Evolutionary conservation across 2,329 filamentous ascomycete species (phyloP), one percentile per base, ranked within the genome.

Genomic region (Phoma sp.): DNA sequence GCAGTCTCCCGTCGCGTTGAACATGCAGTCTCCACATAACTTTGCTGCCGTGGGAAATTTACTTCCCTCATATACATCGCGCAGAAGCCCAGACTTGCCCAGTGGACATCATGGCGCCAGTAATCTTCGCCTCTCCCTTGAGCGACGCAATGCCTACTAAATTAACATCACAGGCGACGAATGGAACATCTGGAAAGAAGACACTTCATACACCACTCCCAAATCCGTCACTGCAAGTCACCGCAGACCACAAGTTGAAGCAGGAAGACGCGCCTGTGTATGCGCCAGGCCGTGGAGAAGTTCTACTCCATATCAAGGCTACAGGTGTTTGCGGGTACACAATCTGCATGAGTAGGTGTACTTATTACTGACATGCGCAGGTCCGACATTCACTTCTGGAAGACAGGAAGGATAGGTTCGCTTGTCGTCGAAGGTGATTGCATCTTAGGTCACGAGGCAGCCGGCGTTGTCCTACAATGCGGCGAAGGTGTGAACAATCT

Each of bases 311-410:
- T 55, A 79, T 88, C 60, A 86, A 85, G 66, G 80, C 81, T 1
- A 87, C 85, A 3, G 86, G 86, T 36, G 84, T 88, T 30, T 88
- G 86, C 72, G 86, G 86, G 79, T 85, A 72, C 64, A 73, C 14
- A 5, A 2, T 7, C 6, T 11, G 6, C 11, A 15, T 5, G 0
- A 2, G 1, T 33, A 7, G 15, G 2, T 21, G 15, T n/a, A 21
- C 4, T 15, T 2, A 5, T 11, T 11, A 15, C 17, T 54, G 20
- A 54, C 7, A 15, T 23, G 4, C 7, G 7, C 53, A 85, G 83
- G 33, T 88, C 86, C 1, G 87, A 89, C 62, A 82, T 89, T 59
- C 87, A 90, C 67, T 87, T 88, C 61, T 89, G 87, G 87, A 85
- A 86, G 62, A 76, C 79, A 0, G 87, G 87, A 20, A 75, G 81